phyloP scores from a whole-genome alignment of 345 rosid genomes.

The Leavenworthia alabamica region DNA sequence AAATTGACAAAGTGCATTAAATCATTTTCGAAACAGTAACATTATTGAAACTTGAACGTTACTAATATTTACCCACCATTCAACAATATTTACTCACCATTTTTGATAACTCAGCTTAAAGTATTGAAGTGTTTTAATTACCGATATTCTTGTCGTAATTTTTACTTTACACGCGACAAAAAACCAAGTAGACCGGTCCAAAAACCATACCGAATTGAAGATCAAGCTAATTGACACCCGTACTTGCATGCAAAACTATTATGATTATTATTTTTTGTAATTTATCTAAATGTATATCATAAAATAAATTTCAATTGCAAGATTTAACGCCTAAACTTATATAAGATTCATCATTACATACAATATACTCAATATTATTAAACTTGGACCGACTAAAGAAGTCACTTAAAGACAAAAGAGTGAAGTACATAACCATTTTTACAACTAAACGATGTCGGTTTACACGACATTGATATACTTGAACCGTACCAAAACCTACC shows the following conservation, averaged over 20 bases:
- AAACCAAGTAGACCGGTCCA: constrained; percentile 2
- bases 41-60: too few species aligned
- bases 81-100: background rate
- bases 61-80: too few species aligned
- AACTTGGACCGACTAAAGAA: background rate
- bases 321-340: background rate
- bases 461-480: constrained; percentile 2
- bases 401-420: constrained; percentile 8
- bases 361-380: background rate
- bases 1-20: background rate
- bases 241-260: constrained; percentile 23
- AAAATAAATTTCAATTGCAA: background rate
- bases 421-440: background rate
- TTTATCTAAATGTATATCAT: background rate
- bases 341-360: background rate
- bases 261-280: background rate
- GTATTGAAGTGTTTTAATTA: background rate
- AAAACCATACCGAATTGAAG: background rate
- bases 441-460: background rate
- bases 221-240: constrained; percentile 8
- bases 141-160: background rate
- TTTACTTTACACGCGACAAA: background rate
- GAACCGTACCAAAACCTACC: constrained; percentile 13
- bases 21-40: background rate
- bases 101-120: background rate